Evolutionary conservation across 2,329 filamentous ascomycete species (phyloP), one percentile per base, ranked within the genome.

Genomic region (Ophiocordyceps sinensis): DNA sequence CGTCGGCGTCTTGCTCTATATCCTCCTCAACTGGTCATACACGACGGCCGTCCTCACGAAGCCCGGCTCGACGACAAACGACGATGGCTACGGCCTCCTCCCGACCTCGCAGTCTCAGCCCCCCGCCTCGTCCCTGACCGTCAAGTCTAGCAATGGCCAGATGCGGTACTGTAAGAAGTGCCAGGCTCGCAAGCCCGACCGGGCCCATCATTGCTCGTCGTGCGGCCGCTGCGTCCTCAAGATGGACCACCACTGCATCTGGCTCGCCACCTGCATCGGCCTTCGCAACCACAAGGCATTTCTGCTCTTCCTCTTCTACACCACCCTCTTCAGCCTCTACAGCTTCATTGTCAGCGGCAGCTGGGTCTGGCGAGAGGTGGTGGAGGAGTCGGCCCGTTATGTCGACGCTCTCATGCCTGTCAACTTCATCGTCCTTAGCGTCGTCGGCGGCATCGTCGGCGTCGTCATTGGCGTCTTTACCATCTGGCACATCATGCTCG

Each of bases 211-310:
- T 67, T 98, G 91, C 71, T 94, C 86, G 11, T 93, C 87, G 4
- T 98, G 91, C 64, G 78, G 82, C 50, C 82, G 83, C 54, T 98
- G 91, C 60, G 88, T 98, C 23, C 71, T 98, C 60, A 98, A 98
- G 70, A 98, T 98, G 91, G 91, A 98, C 58, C 91, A 98, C 61
- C 91, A 98, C 65, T 98, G 91, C 59, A 91, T 91, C 14, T 98
- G 91, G 91, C 73, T 98, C 39, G 89, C 91, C 26, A 94, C 86
- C 4, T 98, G 91, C 61, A 84, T 98, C 44, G 91, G 91, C 17
- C 68, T 98, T 48, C 78, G 77, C 55, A 98, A 98, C 63, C 93
- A 95, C 70, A 98, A 98, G 64, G 74, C 88, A 0, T 98, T 98
- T 57, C 60, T 98, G 41, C 72, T 96, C 3, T 98, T 96, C 59